These are phyloP conservation scores for Fagopyrum homotropicum DNA, from an alignment of 148 eudicot species.

Conservation along the genomic window DNA sequence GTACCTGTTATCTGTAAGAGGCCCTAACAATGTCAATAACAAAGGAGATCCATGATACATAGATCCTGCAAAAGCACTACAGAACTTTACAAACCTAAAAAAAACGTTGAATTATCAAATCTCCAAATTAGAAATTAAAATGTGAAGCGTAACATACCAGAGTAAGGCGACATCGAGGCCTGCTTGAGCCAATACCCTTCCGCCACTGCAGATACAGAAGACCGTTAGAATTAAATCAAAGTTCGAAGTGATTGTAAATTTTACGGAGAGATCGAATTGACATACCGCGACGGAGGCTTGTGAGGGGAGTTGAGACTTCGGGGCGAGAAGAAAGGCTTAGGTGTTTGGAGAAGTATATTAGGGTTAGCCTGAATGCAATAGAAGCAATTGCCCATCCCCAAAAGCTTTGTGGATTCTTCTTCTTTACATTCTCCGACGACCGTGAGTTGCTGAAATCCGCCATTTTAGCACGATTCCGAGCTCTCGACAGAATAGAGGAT, in stretches of 20 bases:
- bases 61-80: slow-evolving; percentile 45
- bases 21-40: slow-evolving; percentile 74
- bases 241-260: neutral
- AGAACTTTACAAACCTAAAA: neutral
- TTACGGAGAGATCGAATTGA: slow-evolving; percentile 16
- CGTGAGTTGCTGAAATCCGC: slow-evolving; percentile 6
- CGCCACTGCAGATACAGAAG: slow-evolving; percentile 45
- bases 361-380: slow-evolving; percentile 43
- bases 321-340: slow-evolving; percentile 72
- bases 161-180: slow-evolving; percentile 79
- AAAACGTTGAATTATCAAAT: neutral
- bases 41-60: slow-evolving; percentile 98
- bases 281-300: slow-evolving; percentile 94
- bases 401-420: slow-evolving; percentile 23
- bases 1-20: slow-evolving; percentile 70
- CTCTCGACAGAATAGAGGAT: neutral
- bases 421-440: slow-evolving; percentile 18
- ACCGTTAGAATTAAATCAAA: neutral
- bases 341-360: slow-evolving; percentile 53
- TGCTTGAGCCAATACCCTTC: slow-evolving; percentile 94
- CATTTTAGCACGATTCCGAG: neutral
- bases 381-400: slow-evolving; percentile 75
- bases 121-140: neutral
- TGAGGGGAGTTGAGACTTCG: slow-evolving; percentile 90
- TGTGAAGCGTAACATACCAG: slow-evolving; percentile 35